Base-by-base conservation (phyloP, 2,329 filamentous ascomycete genomes). In the Alternaria novae-zelandiae region DNA sequence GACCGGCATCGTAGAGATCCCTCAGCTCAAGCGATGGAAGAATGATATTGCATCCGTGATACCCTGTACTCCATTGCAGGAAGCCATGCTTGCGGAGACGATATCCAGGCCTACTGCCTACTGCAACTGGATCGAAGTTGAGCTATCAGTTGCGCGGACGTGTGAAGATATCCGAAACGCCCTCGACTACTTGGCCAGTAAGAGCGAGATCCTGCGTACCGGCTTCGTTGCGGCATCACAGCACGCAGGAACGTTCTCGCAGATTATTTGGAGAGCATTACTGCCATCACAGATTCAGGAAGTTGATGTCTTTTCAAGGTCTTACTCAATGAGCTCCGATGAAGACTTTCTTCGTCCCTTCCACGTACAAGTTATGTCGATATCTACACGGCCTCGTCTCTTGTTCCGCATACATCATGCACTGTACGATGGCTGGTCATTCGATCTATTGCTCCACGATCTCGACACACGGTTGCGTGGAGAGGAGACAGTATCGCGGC, bases 351-450 rank as follows among this genome's bases (percentile, higher is more conserved):
- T 92, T 3, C 82, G 82, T 28, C 92, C 93, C 0, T 81, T 94
- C 13, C 80, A 77, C 15, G 79, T 93, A n/a, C 86, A 92, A 63
- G 79, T 94, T 2, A 69, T 64, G 23, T 54, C 64, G 15, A 54
- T 30, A 12, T 70, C 12, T 53, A 67, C 56, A 30, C 55, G 8
- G 17, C 68, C 17, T 54, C 74, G 5, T 59, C 66, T 51, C 30
- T 69, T 81, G 5, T 77, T 92, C 47, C 84, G 90, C 12, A 82
- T 96, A 0, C 94, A 97, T 74, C 94, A 97, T 79, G 89, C 92
- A 1, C 77, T 96, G 1, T 97, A 97, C 74, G 94, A 97, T 78
- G 94, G 94, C n/a, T 97, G 94, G 94, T 94, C 93, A 0, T 86
- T 94, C 74, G 91, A 97, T 55, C 82, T 95, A 28, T 79, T 96